These are phyloP conservation scores for Coniochaeta ligniaria DNA, from an alignment of 2,329 filamentous ascomycete genomes.

Conservation along the genomic window DNA sequence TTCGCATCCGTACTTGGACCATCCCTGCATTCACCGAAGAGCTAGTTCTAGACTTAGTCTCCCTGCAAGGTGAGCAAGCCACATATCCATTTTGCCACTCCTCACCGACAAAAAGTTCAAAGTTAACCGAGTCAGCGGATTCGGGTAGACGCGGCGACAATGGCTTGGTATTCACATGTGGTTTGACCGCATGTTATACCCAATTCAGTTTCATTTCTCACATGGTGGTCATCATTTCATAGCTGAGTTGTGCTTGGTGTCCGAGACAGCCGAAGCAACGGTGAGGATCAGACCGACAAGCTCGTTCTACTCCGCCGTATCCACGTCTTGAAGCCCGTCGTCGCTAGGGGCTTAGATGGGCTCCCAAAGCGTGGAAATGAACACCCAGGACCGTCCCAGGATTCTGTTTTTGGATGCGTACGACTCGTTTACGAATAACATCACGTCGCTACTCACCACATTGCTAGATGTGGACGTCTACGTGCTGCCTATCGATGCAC, in stretches of 20 bases:
- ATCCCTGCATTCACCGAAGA: neutral
- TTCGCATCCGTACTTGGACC: neutral
- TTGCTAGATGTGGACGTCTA: slow-evolving; percentile 61
- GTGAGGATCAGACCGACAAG: neutral
- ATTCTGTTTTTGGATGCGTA: slow-evolving; percentile 93
- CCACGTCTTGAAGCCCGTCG: neutral
- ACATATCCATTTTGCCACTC: neutral
- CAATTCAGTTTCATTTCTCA: neutral
- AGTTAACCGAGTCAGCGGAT: neutral
- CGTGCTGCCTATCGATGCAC: slow-evolving; percentile 64
- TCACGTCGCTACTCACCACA: slow-evolving; percentile 71
- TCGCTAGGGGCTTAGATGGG: neutral
- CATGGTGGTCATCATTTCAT: too few relatives aligned
- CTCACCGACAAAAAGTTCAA: slow-evolving; percentile 3
- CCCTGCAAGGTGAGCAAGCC: slow-evolving; percentile 1
- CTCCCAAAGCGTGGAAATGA: neutral
- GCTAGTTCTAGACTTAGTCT: too few relatives aligned
- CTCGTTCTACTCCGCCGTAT: neutral
- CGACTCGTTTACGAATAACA: slow-evolving; percentile 96
- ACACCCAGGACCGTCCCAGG: slow-evolving; percentile 11
- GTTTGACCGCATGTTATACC: neutral
- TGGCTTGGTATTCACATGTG: neutral
- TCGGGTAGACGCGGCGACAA: neutral
- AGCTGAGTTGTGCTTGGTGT: neutral
- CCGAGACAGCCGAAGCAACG: neutral